phyloP scores from a whole-genome alignment of 352 stramenopile species.

The Nothophytophthora sp. region DNA sequence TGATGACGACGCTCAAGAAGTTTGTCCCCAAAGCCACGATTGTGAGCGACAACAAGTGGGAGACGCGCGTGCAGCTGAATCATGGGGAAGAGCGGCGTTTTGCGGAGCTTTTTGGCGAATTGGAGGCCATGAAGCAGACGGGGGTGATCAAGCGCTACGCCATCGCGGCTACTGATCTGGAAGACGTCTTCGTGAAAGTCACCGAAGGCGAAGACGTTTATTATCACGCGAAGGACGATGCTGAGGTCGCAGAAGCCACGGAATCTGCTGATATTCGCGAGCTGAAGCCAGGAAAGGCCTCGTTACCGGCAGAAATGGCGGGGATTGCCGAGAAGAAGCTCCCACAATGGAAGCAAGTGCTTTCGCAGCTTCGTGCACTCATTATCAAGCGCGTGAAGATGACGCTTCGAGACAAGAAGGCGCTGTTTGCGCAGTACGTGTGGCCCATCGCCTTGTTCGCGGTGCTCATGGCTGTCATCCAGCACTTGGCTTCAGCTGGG shows the following conservation, averaged over 20 bases:
- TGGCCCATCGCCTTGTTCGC: slow-evolving; percentile 69
- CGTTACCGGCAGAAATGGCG: slow-evolving; percentile 13
- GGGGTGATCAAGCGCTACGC: slow-evolving; percentile 93
- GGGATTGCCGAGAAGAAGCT: slow-evolving; percentile 14
- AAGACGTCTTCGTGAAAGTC: slow-evolving; percentile 99
- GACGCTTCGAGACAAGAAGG: slow-evolving; percentile 57
- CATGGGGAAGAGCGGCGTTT: slow-evolving; percentile 88
- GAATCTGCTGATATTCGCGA: slow-evolving; percentile 2
- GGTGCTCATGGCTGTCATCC: slow-evolving; percentile 47
- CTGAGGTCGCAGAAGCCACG: slow-evolving; percentile 3
- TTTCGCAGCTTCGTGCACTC: slow-evolving; percentile 51
- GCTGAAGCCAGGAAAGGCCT: slow-evolving; percentile 11
- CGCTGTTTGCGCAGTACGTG: slow-evolving; percentile 65
- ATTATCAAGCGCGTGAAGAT: slow-evolving; percentile 60
- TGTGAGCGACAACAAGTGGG: slow-evolving; percentile 84
- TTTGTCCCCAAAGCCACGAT: slow-evolving; percentile 72
- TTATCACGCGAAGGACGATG: slow-evolving; percentile 64
- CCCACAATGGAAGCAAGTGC: slow-evolving; percentile 25
- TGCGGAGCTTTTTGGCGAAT: slow-evolving; percentile 89
- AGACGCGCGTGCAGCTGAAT: slow-evolving; percentile 94
- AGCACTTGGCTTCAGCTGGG: slow-evolving; percentile 32
- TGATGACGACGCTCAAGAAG: slow-evolving; percentile 70
- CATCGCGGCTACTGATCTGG: slow-evolving; percentile 98
- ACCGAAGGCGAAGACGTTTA: slow-evolving; percentile 80
- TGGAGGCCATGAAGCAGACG: slow-evolving; percentile 71